Conservation (phyloP, 768 basidiomycete species). For the Tulasnella sp. region DNA sequence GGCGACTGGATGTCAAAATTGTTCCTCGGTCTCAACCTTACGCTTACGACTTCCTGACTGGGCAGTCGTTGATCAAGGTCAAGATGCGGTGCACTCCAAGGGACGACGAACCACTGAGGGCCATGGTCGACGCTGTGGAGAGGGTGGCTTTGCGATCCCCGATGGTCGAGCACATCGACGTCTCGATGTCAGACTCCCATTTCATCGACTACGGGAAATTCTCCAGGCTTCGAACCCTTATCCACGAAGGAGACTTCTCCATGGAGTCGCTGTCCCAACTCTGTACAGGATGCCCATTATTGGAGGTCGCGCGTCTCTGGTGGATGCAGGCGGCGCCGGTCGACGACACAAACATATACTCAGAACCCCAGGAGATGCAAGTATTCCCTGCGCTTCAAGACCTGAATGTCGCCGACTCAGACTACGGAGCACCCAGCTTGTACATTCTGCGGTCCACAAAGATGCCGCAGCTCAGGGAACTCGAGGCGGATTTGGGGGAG, state of each 20-base stretch:
- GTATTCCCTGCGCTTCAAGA: neutral
- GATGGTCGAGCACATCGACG: neutral
- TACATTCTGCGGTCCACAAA: neutral
- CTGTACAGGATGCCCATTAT: neutral
- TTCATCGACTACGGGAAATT: neutral
- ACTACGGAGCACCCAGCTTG: neutral
- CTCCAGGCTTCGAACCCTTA: neutral
- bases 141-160: neutral
- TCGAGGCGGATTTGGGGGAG: neutral
- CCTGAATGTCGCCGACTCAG: neutral
- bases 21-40: neutral
- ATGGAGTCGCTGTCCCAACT: neutral
- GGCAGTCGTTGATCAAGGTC: neutral
- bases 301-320: neutral
- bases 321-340: neutral
- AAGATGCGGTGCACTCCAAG: neutral
- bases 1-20: neutral
- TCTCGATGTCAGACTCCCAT: neutral
- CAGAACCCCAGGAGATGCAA: neutral
- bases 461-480: neutral
- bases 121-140: neutral
- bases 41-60: neutral
- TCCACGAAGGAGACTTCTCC: neutral
- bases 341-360: neutral
- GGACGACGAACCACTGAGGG: neutral